Conservation (phyloP, 306 rosid species). For the Acmispon strigosus region DNA sequence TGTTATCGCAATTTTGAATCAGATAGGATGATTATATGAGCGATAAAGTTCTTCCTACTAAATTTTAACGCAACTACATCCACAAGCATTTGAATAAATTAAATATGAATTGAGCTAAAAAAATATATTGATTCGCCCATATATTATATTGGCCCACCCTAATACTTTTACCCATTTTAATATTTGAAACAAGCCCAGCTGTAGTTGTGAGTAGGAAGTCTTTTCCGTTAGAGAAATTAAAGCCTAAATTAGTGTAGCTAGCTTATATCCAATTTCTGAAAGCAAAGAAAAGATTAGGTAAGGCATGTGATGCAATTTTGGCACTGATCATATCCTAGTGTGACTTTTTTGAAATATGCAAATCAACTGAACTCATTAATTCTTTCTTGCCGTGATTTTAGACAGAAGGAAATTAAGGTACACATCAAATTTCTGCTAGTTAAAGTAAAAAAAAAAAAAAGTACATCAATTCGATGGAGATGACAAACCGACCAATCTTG, state of each 20-base stretch:
- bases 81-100: too few species aligned
- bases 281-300: conserved; percentile 13
- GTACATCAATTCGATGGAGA: conserved; percentile 44
- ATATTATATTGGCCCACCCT: too few species aligned
- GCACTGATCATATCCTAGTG: conserved; percentile 30
- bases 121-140: too few species aligned
- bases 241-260: not conserved
- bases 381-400: conserved; percentile 46
- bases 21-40: too few species aligned
- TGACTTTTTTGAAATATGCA: not conserved
- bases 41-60: too few species aligned
- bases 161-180: too few species aligned
- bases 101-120: too few species aligned
- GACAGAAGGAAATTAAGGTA: conserved; percentile 23
- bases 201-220: not conserved
- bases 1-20: too few species aligned
- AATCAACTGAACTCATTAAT: conserved; percentile 5
- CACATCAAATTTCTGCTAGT: conserved; percentile 15
- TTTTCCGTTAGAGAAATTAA: not conserved
- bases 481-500: conserved; percentile 45
- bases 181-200: too few species aligned
- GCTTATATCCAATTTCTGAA: not conserved
- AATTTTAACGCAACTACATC: too few species aligned
- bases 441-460: not conserved
- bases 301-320: conserved; percentile 28